phyloP scores from a whole-genome alignment of 2,329 filamentous ascomycete species.

The Lasiodiplodia citricola region DNA sequence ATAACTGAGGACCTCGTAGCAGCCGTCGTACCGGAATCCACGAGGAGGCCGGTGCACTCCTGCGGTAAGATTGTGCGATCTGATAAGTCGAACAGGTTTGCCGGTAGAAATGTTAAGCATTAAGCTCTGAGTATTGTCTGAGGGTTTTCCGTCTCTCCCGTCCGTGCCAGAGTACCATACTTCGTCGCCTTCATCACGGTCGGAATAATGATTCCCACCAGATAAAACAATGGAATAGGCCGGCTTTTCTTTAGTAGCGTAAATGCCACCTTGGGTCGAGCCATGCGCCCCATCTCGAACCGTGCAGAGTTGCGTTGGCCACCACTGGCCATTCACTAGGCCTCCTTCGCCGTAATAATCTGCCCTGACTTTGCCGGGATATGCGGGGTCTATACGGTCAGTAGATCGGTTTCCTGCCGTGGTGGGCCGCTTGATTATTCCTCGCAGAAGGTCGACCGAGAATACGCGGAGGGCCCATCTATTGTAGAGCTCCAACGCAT shows the following conservation, averaged over 20 bases:
- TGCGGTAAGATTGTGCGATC: conserved; percentile 47
- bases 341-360: conserved; percentile 48
- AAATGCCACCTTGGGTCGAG: conserved; percentile 56
- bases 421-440: conserved; percentile 40
- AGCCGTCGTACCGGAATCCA: conserved; percentile 64
- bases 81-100: conserved; percentile 57
- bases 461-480: conserved; percentile 53
- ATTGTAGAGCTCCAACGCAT: conserved; percentile 53
- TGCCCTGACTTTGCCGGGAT: conserved; percentile 30
- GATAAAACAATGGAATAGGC: conserved; percentile 63
- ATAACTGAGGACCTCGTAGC: conserved; percentile 55
- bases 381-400: conserved; percentile 37
- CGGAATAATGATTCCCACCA: conserved; percentile 49
- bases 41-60: conserved; percentile 51
- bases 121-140: conserved; percentile 50
- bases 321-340: conserved; percentile 59
- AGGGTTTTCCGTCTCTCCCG: conserved; percentile 37
- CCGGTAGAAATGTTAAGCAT: conserved; percentile 44
- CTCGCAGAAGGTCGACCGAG: conserved; percentile 53
- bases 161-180: conserved; percentile 61
- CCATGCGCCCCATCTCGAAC: conserved; percentile 62
- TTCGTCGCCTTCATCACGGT: conserved; percentile 56
- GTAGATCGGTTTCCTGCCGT: conserved; percentile 32
- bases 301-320: conserved; percentile 57
- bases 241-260: conserved; percentile 51